These are phyloP conservation scores for Hypoxylon sp. DNA, from an alignment of 2,329 filamentous ascomycete genomes.

Conservation along the genomic window DNA sequence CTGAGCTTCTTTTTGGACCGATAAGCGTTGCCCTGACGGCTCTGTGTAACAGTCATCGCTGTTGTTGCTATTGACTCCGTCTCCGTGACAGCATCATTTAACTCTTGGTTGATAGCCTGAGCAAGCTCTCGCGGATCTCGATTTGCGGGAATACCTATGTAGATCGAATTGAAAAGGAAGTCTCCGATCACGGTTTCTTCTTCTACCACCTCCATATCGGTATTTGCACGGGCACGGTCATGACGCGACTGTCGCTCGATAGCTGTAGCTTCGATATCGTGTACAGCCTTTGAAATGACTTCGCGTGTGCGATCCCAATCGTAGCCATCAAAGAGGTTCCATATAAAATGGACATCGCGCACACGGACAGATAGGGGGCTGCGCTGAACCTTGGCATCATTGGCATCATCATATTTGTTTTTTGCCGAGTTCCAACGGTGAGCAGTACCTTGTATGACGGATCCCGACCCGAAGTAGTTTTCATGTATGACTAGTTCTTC, in stretches of 20 bases:
- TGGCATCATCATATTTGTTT: constrained; percentile 80
- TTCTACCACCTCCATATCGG: constrained; percentile 79
- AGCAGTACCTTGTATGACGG: constrained; percentile 74
- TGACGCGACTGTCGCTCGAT: constrained; percentile 77
- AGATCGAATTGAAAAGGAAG: constrained; percentile 98
- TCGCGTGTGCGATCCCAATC: constrained; percentile 94
- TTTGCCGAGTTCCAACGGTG: constrained; percentile 85
- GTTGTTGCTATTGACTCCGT: constrained; percentile 90
- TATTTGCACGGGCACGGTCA: constrained; percentile 69
- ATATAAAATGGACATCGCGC: constrained; percentile 92
- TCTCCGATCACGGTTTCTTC: constrained; percentile 92
- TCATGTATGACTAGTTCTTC: constrained; percentile 79
- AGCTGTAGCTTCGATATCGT: constrained; percentile 87
- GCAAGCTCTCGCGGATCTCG: constrained; percentile 86
- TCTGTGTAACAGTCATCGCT: constrained; percentile 73
- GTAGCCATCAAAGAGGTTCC: constrained; percentile 98
- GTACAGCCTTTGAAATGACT: constrained; percentile 87
- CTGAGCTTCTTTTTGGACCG: constrained; percentile 74
- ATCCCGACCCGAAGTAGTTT: constrained; percentile 79
- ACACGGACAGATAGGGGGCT: constrained; percentile 84
- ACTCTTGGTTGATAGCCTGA: constrained; percentile 86
- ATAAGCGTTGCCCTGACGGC: constrained; percentile 61
- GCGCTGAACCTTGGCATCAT: constrained; percentile 71
- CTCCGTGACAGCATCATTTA: constrained; percentile 89
- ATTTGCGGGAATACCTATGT: constrained; percentile 91